These are phyloP conservation scores for Schwanniomyces vanrijiae DNA, from an alignment of 805 yeast genomes.

Conservation along the genomic window DNA sequence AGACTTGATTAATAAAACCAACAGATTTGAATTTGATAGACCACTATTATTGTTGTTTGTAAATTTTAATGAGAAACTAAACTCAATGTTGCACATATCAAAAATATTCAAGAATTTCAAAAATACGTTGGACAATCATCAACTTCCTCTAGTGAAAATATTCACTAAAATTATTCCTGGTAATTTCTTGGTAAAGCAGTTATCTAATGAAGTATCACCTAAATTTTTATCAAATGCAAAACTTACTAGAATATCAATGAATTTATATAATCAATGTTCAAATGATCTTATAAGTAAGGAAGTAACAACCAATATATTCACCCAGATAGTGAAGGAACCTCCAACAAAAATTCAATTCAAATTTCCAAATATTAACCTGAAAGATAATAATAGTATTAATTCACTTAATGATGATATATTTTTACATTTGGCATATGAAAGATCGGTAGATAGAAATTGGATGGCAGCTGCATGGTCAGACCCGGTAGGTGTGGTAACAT, in stretches of 20 bases:
- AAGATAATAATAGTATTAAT: constrained; percentile 13
- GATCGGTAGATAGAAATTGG: constrained; percentile 83
- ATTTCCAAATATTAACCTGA: constrained; percentile 21
- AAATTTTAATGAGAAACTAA: constrained; percentile 40
- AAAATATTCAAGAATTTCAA: constrained; percentile 49
- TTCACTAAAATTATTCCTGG: constrained; percentile 39
- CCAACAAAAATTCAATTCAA: constrained; percentile 37
- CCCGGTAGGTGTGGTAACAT: constrained; percentile 66
- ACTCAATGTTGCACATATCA: constrained; percentile 48
- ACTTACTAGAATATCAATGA: constrained; percentile 47
- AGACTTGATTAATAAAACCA: constrained; percentile 41
- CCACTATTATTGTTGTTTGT: constrained; percentile 55
- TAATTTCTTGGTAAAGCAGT: constrained; percentile 20
- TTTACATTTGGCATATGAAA: constrained; percentile 81
- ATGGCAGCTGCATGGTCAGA: constrained; percentile 88
- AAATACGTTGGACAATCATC: constrained; percentile 32
- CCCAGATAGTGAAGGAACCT: constrained; percentile 39
- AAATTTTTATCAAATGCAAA: constrained; percentile 33
- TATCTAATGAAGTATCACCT: constrained; percentile 13
- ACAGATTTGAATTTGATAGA: constrained; percentile 41
- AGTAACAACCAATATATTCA: constrained; percentile 17
- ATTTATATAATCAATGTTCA: constrained; percentile 61
- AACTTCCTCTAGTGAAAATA: constrained; percentile 37
- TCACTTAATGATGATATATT: constrained; percentile 63
- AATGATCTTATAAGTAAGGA: constrained; percentile 16